phyloP scores from a whole-genome alignment of 352 stramenopile species.

The Nothophytophthora sp. region DNA sequence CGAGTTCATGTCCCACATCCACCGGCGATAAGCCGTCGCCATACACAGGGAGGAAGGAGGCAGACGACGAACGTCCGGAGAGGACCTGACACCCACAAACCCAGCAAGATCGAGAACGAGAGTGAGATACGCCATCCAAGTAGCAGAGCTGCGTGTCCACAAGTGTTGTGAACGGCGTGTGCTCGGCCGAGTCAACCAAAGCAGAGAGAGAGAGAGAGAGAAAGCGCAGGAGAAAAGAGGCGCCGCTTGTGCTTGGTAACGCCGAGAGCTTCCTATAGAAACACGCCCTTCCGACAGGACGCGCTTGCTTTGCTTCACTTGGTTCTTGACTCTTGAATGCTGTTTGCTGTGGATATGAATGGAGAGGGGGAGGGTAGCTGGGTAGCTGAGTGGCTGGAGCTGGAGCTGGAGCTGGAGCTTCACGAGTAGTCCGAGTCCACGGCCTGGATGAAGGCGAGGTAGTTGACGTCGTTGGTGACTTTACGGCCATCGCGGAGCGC shows the following conservation, averaged over 20 bases:
- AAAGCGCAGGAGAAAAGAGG: background rate
- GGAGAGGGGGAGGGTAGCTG: background rate
- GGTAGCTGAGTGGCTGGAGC: background rate
- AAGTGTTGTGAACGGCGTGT: slow-evolving; percentile 41
- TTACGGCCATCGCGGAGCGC: slow-evolving; percentile 51
- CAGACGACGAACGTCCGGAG: background rate
- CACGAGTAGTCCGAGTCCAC: slow-evolving; percentile 74
- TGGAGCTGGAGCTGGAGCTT: background rate
- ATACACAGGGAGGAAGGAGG: background rate
- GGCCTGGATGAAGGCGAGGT: slow-evolving; percentile 69
- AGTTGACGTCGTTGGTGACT: slow-evolving; percentile 74
- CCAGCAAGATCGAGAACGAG: too few species aligned
- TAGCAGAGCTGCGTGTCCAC: slow-evolving; percentile 1
- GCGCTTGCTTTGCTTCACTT: too few species aligned
- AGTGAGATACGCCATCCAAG: background rate
- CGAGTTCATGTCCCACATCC: slow-evolving; percentile 90
- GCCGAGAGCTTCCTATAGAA: slow-evolving; percentile 35
- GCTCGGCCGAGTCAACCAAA: slow-evolving; percentile 38
- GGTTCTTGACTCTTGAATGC: too few species aligned
- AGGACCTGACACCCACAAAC: too few species aligned
- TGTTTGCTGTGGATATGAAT: slow-evolving; percentile 2
- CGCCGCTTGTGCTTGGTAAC: slow-evolving; percentile 38
- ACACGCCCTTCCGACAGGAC: slow-evolving; percentile 43
- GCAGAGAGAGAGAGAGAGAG: slow-evolving; percentile 10
- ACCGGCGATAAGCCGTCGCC: slow-evolving; percentile 81